A percentile compares a stretch with the other conserved stretches of the same genome.
phyloP scores from a whole-genome alignment of 1,284 basidiomycete genomes.

The Cryptococcus jaspeensis region DNA sequence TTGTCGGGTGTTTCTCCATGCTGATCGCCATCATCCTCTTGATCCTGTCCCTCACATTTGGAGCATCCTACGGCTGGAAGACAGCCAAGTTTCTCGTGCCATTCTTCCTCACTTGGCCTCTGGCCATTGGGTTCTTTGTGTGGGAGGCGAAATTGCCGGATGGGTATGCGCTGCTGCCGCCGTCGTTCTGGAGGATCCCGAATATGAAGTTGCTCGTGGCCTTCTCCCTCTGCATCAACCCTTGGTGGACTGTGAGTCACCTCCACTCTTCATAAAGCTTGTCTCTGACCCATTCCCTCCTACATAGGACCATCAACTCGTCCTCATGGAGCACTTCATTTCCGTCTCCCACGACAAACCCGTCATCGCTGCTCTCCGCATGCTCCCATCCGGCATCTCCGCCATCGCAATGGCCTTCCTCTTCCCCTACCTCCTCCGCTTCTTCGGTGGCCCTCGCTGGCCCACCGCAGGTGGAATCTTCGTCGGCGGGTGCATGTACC shows the following conservation, averaged over 20 bases:
- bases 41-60: conserved; percentile 46
- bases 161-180: conserved; percentile 30
- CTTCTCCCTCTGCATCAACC: conserved; percentile 27
- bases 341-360: conserved; percentile 16
- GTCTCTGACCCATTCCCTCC: background rate
- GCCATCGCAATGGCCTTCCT: conserved; percentile 23
- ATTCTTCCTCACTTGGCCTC: conserved; percentile 38
- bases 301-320: conserved; percentile 18
- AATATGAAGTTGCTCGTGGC: conserved; percentile 34
- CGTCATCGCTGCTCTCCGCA: conserved; percentile 24
- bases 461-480: no score
- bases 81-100: conserved; percentile 47
- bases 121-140: conserved; percentile 41
- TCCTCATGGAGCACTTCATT: conserved; percentile 21
- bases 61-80: conserved; percentile 41
- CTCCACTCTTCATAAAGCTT: background rate
- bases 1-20: conserved; percentile 35
- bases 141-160: conserved; percentile 30
- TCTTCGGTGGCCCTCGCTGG: conserved; percentile 5
- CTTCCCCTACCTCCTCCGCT: conserved; percentile 15
- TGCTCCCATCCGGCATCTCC: conserved; percentile 24
- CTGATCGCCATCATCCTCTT: conserved; percentile 38
- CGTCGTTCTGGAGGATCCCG: conserved; percentile 33
- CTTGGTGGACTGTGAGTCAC: conserved; percentile 21
- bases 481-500: no score